Conservation (phyloP, 108 stramenopile genomes). For the Schizochytrium sp. region DNA sequence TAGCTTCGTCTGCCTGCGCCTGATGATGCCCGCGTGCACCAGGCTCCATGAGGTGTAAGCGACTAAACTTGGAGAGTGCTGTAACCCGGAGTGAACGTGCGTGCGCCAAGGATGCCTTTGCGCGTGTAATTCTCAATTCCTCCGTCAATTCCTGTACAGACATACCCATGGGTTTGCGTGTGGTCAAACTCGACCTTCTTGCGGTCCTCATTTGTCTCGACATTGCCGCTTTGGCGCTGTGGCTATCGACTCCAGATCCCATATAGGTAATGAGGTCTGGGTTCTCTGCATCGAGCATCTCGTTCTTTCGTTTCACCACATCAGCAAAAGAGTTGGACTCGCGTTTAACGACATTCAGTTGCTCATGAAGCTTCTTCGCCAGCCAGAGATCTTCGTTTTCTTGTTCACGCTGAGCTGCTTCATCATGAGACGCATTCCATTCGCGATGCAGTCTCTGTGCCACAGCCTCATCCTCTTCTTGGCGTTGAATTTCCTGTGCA, state of each 20-base stretch:
- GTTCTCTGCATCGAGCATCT: neutral
- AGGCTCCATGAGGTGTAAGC: neutral
- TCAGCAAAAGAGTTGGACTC: neutral
- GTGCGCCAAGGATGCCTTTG: neutral
- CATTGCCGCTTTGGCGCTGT: neutral
- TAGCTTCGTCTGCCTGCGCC: neutral
- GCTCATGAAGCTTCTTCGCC: constrained; percentile 19
- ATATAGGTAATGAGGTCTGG: neutral
- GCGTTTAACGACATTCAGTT: neutral
- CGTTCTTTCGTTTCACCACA: neutral
- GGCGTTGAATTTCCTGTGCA: neutral
- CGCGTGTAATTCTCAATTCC: neutral
- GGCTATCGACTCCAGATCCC: neutral
- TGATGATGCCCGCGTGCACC: neutral
- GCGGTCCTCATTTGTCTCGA: neutral
- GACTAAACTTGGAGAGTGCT: neutral
- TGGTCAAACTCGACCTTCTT: neutral
- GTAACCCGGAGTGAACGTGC: constrained; percentile 19
- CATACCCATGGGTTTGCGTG: neutral
- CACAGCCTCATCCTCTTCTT: constrained; percentile 14
- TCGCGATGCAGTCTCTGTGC: neutral
- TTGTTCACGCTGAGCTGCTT: no score
- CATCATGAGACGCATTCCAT: constrained; percentile 15
- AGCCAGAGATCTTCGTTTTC: neutral
- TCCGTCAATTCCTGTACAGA: neutral